Percentiles rank a stretch among this genome's conserved stretches.
These are phyloP conservation scores for Blastobotrys arbuscula DNA, from an alignment of 1,139 yeast species.

Conservation along the genomic window DNA sequence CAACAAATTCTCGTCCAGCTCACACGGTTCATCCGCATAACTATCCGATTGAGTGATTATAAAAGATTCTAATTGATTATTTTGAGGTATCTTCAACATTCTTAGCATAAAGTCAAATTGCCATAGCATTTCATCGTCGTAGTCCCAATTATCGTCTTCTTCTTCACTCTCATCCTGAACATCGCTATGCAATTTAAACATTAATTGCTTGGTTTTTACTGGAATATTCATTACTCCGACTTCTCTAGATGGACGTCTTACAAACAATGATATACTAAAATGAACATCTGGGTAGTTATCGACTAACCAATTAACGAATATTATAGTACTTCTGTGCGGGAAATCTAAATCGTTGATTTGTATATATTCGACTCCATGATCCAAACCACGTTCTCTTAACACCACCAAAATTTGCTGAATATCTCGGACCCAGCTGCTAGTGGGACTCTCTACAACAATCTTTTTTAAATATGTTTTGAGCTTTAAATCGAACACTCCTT, in stretches of 20 bases:
- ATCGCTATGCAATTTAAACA: background rate
- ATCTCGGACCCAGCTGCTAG: background rate
- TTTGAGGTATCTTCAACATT: background rate
- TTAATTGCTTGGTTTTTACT: background rate
- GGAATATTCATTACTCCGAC: background rate
- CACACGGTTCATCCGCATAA: slow-evolving; percentile 5
- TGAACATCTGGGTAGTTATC: background rate
- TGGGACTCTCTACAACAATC: background rate
- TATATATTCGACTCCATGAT: background rate
- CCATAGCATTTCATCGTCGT: background rate
- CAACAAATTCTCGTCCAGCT: background rate
- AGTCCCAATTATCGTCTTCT: background rate
- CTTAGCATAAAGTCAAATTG: slow-evolving; percentile 4
- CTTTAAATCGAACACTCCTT: slow-evolving; percentile 8
- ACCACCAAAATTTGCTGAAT: background rate
- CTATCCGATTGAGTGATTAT: background rate
- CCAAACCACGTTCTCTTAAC: background rate
- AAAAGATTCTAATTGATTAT: background rate
- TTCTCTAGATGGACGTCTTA: background rate
- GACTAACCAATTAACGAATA: slow-evolving; percentile 2
- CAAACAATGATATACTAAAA: background rate
- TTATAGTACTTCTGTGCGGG: background rate
- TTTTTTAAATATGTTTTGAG: background rate
- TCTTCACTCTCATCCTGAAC: slow-evolving; percentile 4
- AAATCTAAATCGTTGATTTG: slow-evolving; percentile 1